Evolutionary conservation across 2,329 filamentous ascomycete species (phyloP), one percentile per base, ranked within the genome.

Genomic region (Metarhizium sp.): DNA sequence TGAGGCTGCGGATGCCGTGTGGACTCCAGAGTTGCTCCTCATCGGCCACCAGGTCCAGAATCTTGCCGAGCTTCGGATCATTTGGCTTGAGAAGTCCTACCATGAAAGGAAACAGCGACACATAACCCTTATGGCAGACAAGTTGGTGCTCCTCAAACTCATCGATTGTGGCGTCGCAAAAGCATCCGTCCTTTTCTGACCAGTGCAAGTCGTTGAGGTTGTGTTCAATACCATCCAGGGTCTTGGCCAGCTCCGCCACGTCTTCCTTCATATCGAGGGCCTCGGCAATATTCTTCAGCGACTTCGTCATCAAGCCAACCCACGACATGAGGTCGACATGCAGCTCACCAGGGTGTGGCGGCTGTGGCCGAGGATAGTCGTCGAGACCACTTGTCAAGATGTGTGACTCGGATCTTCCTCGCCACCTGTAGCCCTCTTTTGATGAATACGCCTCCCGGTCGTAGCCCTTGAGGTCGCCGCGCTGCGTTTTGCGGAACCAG

Each of bases 151-250:
- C 94, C 70, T 99, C 94, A 67, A 89, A 99, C 58, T 91, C 91
- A 64, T 99, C 92, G 58, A 99, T 88, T 0, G 90, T 96, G 1
- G 91, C 90, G 69, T 99, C 94, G 69, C 94, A 99, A 75, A 91
- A 99, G 59, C 87, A 88, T 55, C 89, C 84, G 3, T 86, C 80
- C 63, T 86, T 79, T 55, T 89, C 81, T 18, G 86, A 88, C 94
- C 94, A 99, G 73, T 99, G 94, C 43, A 99, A 79, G 67, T 96
- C 91, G 62, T 94, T 87, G 50, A 97, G 83, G 70, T 99, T 99
- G 64, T 80, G 84, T 55, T 85, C 75, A 59, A 99, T 95, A 14
- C 87, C 91, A 36, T 82, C 81, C 56, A 90, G 81, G 55, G 87
- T 87, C 58, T 81, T 83, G 48, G 75, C 77, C 63, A 92, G 90